These are phyloP conservation scores for Kalmusia sp. DNA, from an alignment of 2,329 filamentous ascomycete genomes.

Conservation along the genomic window DNA sequence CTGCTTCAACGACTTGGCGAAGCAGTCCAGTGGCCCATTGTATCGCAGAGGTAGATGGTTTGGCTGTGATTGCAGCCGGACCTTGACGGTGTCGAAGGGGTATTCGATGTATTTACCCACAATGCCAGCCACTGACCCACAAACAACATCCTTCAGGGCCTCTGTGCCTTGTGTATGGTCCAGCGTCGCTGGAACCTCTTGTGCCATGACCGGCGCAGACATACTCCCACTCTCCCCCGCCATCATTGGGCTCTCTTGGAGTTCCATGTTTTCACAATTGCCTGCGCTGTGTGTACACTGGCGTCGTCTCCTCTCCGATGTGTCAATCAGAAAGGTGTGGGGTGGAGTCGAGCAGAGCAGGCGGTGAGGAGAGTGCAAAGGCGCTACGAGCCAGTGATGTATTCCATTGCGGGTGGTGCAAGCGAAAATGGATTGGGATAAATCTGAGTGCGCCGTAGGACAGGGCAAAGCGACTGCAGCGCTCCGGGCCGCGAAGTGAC, in stretches of 20 bases:
- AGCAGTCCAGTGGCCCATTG: slow-evolving; percentile 88
- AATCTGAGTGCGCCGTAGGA: slow-evolving; percentile 24
- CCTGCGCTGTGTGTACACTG: slow-evolving; percentile 10
- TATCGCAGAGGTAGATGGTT: slow-evolving; percentile 83
- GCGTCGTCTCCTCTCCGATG: slow-evolving; percentile 28
- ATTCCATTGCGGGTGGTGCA: slow-evolving; percentile 23
- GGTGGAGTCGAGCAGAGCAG: slow-evolving; percentile 29
- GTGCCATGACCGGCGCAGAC: slow-evolving; percentile 23
- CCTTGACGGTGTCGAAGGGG: slow-evolving; percentile 98
- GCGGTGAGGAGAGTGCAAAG: slow-evolving; percentile 37
- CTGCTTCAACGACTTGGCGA: slow-evolving; percentile 79
- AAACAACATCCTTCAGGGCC: slow-evolving; percentile 84
- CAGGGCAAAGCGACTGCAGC: slow-evolving; percentile 20
- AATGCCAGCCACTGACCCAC: slow-evolving; percentile 89
- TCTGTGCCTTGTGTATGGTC: slow-evolving; percentile 61
- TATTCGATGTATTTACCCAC: slow-evolving; percentile 97
- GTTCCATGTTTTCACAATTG: slow-evolving; percentile 33
- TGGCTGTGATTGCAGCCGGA: slow-evolving; percentile 94
- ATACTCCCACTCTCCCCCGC: slow-evolving; percentile 41
- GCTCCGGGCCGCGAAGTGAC: slow-evolving; percentile 22
- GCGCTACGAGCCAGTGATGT: slow-evolving; percentile 26
- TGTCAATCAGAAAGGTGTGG: slow-evolving; percentile 27
- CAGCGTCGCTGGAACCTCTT: slow-evolving; percentile 22
- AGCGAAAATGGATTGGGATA: slow-evolving; percentile 13
- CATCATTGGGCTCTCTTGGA: slow-evolving; percentile 36